A percentile compares a stretch with the other conserved stretches of the same genome.
phyloP scores from a whole-genome alignment of 1,284 basidiomycete genomes.

The Leccinum holopus region DNA sequence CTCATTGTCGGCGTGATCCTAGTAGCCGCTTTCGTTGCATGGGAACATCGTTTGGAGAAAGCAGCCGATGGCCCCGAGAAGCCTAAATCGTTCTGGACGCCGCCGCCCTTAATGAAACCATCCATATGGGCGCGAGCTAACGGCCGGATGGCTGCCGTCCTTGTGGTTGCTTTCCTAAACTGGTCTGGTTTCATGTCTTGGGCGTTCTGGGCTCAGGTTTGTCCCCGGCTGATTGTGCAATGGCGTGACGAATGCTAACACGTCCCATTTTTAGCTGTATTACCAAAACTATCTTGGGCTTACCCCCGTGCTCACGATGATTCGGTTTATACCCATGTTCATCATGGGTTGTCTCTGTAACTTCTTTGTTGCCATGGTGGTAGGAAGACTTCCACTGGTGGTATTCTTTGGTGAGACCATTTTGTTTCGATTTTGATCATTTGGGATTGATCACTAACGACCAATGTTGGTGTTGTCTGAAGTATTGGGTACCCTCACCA shows the following conservation, averaged over 20 bases:
- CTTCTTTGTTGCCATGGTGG: constrained; percentile 61
- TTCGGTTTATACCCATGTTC: constrained; percentile 75
- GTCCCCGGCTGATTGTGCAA: constrained; percentile 4
- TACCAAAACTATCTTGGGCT: constrained; percentile 63
- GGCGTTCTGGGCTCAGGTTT: constrained; percentile 49
- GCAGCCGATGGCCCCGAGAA: constrained; percentile 19
- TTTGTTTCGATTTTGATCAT: not conserved
- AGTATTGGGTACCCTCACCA: constrained; percentile 59
- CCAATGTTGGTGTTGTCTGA: not conserved
- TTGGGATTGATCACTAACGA: constrained; percentile 1
- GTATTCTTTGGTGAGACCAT: constrained; percentile 51
- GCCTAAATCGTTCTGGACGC: constrained; percentile 39
- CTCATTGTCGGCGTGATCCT: constrained; percentile 58
- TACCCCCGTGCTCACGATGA: constrained; percentile 65
- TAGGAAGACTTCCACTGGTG: constrained; percentile 55
- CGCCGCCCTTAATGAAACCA: constrained; percentile 62
- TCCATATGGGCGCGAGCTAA: constrained; percentile 58
- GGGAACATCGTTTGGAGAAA: constrained; percentile 58
- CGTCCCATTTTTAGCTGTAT: constrained; percentile 45
- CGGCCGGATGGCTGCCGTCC: constrained; percentile 59
- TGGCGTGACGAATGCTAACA: constrained; percentile 17
- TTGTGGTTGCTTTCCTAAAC: constrained; percentile 60
- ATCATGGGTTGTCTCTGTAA: constrained; percentile 71
- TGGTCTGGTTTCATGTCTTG: constrained; percentile 60
- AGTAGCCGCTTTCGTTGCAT: constrained; percentile 55